Evolutionary conservation across 1,139 yeast genomes (phyloP).

Genomic region (Geotrichum cucujoidarum): DNA sequence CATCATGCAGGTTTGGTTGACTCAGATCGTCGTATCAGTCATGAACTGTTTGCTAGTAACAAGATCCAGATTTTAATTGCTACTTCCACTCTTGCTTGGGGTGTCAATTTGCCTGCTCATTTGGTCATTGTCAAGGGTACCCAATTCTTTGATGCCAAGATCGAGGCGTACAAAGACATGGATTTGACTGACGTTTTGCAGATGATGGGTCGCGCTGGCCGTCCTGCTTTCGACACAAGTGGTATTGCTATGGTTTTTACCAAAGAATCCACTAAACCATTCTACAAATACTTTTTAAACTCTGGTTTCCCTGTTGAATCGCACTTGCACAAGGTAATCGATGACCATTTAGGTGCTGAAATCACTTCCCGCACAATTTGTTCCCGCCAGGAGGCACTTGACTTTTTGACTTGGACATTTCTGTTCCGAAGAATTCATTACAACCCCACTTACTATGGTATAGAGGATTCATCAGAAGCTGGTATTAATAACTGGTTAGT

Average conservation of each 20-base stretch:
- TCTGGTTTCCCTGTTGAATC: constrained; percentile 98
- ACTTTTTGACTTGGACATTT: constrained; percentile 92
- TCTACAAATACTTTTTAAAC: constrained; percentile 89
- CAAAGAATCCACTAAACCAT: constrained; percentile 83
- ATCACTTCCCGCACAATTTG: constrained; percentile 81
- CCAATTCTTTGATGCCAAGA: constrained; percentile 76
- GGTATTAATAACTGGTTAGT: constrained; percentile 60
- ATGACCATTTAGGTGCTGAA: constrained; percentile 95
- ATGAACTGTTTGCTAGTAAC: constrained; percentile 74
- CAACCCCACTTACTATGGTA: constrained; percentile 91
- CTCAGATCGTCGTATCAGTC: constrained; percentile 81
- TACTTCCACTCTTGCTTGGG: constrained; percentile 96
- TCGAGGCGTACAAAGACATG: constrained; percentile 78
- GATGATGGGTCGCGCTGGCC: constrained; percentile 94
- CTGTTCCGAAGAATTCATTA: constrained; percentile 88
- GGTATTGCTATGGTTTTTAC: constrained; percentile 95
- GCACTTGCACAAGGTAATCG: constrained; percentile 84
- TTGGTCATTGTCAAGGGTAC: constrained; percentile 93
- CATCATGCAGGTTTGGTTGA: constrained; percentile 98
- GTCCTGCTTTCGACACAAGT: constrained; percentile 93
- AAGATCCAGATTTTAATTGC: constrained; percentile 89
- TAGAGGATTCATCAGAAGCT: constrained; percentile 61
- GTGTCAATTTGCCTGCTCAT: constrained; percentile 93
- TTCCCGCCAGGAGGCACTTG: constrained; percentile 83
- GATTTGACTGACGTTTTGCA: constrained; percentile 87